phyloP scores from a whole-genome alignment of 139 green algal species.

The Picochlorum sp. region DNA sequence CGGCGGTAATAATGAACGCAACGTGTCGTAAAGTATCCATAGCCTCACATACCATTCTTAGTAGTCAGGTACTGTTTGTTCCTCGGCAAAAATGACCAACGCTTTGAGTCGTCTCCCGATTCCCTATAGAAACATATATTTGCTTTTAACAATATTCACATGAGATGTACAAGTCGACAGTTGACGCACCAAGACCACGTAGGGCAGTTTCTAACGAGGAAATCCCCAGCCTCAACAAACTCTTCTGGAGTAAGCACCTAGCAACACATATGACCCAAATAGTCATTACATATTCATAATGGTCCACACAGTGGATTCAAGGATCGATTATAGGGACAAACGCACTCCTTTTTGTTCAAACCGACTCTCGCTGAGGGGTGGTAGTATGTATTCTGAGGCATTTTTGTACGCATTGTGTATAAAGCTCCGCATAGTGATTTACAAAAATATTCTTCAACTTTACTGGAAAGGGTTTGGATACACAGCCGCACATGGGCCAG shows the following conservation, averaged over 20 bases:
- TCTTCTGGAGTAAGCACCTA: constrained; percentile 83
- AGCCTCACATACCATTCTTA: constrained; percentile 46
- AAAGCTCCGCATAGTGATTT: background rate
- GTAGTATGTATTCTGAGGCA: constrained; percentile 31
- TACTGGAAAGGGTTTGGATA: background rate
- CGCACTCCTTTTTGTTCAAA: constrained; percentile 49
- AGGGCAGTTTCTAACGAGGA: constrained; percentile 68
- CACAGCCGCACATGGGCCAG: background rate
- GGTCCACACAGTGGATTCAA: background rate
- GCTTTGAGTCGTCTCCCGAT: constrained; percentile 55
- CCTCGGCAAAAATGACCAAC: constrained; percentile 50
- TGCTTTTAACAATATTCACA: too few relatives aligned
- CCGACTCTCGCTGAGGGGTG: constrained; percentile 14
- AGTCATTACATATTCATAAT: background rate
- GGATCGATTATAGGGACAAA: background rate
- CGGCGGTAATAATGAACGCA: background rate
- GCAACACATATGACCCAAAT: background rate
- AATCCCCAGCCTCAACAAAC: constrained; percentile 75
- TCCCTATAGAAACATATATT: constrained; percentile 44
- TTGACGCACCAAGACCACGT: constrained; percentile 71
- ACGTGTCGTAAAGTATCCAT: background rate
- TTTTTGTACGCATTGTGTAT: constrained; percentile 31
- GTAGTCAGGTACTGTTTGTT: constrained; percentile 87
- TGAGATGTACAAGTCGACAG: background rate
- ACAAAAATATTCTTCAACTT: background rate